These are phyloP conservation scores for Lobosporangium transversale DNA, from an alignment of 192 early-diverging fungal species.

Conservation along the genomic window DNA sequence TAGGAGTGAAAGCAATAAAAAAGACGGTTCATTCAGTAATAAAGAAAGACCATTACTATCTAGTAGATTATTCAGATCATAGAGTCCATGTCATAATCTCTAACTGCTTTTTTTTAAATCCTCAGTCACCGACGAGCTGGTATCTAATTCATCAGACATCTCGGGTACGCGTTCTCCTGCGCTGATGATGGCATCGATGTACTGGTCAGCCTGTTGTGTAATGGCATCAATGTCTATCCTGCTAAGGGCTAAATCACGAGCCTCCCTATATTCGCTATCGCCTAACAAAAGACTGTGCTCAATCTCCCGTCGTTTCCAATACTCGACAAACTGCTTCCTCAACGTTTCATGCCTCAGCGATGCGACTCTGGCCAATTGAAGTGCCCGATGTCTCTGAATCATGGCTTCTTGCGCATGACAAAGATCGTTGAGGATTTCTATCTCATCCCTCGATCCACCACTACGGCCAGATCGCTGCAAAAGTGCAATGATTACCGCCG, in stretches of 20 bases:
- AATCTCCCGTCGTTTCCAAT: slow-evolving; percentile 49
- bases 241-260: slow-evolving; percentile 40
- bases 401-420: slow-evolving; percentile 46
- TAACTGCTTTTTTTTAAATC: slow-evolving; percentile 13
- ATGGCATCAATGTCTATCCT: slow-evolving; percentile 44
- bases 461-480: slow-evolving; percentile 7
- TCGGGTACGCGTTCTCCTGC: slow-evolving; percentile 25
- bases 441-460: slow-evolving; percentile 19
- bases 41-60: no score
- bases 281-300: slow-evolving; percentile 30
- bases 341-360: slow-evolving; percentile 32
- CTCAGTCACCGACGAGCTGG: not conserved
- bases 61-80: no score
- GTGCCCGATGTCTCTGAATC: slow-evolving; percentile 37
- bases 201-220: slow-evolving; percentile 25
- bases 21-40: no score
- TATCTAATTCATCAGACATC: not conserved
- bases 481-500: slow-evolving; percentile 17
- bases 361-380: slow-evolving; percentile 41
- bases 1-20: no score
- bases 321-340: slow-evolving; percentile 51
- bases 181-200: slow-evolving; percentile 35
- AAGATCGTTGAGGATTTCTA: slow-evolving; percentile 43
- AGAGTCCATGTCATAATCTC: no score
- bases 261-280: slow-evolving; percentile 45